Percentiles rank a stretch among this genome's conserved stretches.
Conservation (phyloP, 169 alveolate species). For the Cryptosporidium sp. region DNA sequence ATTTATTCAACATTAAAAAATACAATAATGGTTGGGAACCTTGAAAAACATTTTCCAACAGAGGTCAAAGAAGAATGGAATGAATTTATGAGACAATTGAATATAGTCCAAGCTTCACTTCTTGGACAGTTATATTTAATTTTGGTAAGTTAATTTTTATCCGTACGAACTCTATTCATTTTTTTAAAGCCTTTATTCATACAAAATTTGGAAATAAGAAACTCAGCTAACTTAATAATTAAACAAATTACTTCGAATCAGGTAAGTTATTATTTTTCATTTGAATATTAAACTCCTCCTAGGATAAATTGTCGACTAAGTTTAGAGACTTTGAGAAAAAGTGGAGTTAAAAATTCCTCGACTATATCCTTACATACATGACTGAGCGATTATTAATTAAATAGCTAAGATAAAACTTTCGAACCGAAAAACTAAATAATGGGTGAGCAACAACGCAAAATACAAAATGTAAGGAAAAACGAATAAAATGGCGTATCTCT, state of each 20-base stretch:
- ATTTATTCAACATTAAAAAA: conserved; percentile 47
- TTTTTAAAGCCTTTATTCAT: conserved; percentile 50
- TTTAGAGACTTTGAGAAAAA: conserved; percentile 10
- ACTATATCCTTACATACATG: neutral
- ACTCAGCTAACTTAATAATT: conserved; percentile 18
- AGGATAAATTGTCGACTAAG: neutral
- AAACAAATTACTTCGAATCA: conserved; percentile 21
- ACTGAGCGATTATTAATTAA: neutral
- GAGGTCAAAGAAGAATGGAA: conserved; percentile 36
- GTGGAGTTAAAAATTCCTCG: neutral
- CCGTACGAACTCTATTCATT: neutral
- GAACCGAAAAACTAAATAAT: conserved; percentile 5
- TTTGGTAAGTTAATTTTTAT: conserved; percentile 40
- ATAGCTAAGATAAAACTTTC: neutral
- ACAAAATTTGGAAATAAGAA: conserved; percentile 61
- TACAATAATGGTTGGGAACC: conserved; percentile 18
- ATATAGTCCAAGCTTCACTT: conserved; percentile 25
- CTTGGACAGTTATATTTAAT: conserved; percentile 14
- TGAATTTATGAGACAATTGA: conserved; percentile 17
- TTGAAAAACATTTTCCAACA: conserved; percentile 5
- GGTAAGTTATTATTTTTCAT: conserved; percentile 19
- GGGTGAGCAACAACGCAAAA: conserved; percentile 10
- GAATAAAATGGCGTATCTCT: neutral
- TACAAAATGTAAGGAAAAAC: neutral
- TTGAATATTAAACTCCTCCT: neutral